Base-by-base conservation (phyloP, 1,139 yeast genomes). In the Taiozyma sp. region DNA sequence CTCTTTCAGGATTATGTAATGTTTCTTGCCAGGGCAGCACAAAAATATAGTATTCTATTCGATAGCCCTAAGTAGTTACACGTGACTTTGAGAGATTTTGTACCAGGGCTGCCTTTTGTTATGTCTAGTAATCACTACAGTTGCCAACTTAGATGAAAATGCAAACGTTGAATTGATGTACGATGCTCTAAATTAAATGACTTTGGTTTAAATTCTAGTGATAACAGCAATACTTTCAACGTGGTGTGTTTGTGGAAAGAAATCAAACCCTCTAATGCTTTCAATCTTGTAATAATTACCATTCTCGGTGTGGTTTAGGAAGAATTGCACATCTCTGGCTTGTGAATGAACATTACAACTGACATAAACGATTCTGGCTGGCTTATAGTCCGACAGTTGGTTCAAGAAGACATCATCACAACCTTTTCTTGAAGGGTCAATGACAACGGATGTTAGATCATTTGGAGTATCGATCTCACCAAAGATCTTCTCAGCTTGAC, bases 301-400 rank as follows among this genome's bases (percentile, higher is more conserved):
- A 57, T 80, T 81, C 30, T 71, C 76, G 5, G 93, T 85, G 46
- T 81, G 75, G 55, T 79, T 80, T 53, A 91, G 69, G 63, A 93
- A 85, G 75, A 85, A 90, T 58, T 89, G 95, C 46, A 93, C 69
- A 66, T 93, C 99, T 62, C 98, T 75, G 6, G 98, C 98, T 69
- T 93, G 99, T 11, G 97, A 89, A 69, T 93, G 98, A 47, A 93
- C 99, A 66, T 95, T 93, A 73, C 99, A 93, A 56, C 97, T 88
- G 49, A 93, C 88, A 69, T 93, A 93, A 24, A 93, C 96, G 50
- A 93, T 81, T 60, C 83, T 85, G 14, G 88, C 87, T 4, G 99
- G 98, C 56, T 79, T 75, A 69, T 87, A 93, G 21, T 76, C 87
- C 21, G 95, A 79, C 53, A 93, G 74, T 70, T 93, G 99, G 57